Base-by-base conservation (phyloP, 805 yeast genomes). In the Blastobotrys americana region DNA sequence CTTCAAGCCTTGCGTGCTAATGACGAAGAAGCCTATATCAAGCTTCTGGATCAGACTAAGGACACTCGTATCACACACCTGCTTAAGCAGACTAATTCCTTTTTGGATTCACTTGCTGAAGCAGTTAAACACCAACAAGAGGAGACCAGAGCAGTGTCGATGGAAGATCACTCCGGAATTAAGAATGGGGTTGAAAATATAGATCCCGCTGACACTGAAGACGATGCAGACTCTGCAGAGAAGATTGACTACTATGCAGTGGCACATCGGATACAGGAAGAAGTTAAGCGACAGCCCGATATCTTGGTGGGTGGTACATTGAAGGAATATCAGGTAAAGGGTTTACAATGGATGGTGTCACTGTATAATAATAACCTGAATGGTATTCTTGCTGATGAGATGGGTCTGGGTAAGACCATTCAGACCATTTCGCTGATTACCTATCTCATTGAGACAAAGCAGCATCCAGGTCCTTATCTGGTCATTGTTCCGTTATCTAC, bases 311-410 rank as follows among this genome's bases (percentile, higher is more conserved):
- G 98, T 42, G 98, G 98, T 50, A 74, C 80, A 1, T 71, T 90
- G 60, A 90, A 90, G 63, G 98, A 90, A 59, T 90, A 90, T 61
- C 98, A 90, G 67, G 16, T 90, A 45, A 85, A 85, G 64, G 98
- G 98, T 58, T 71, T 93, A 45, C 95, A 90, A 61, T 90, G 98
- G 98, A 90, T 90, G 98, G 95, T 90, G 3, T 90, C 97, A 0
- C 70, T 90, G 44, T 90, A 74, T 65, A 90, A 90, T 60, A 90
- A 90, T 65, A 94, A 86, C 62, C 73, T 90, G 58, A 93, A 90
- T 62, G 98, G 98, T 69, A 90, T 90, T 49, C 68, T 90, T 43
- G 98, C 98, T 5, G 97, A 90, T 68, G 98, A 90, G 67, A 90
- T 90, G 98, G 98, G 98, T 47, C 73, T 90, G 46, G 98, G 98